A percentile compares a stretch with the other conserved stretches of the same genome.
phyloP scores from a whole-genome alignment of 2,329 filamentous ascomycete species.

The Neofusicoccum umdonicola region DNA sequence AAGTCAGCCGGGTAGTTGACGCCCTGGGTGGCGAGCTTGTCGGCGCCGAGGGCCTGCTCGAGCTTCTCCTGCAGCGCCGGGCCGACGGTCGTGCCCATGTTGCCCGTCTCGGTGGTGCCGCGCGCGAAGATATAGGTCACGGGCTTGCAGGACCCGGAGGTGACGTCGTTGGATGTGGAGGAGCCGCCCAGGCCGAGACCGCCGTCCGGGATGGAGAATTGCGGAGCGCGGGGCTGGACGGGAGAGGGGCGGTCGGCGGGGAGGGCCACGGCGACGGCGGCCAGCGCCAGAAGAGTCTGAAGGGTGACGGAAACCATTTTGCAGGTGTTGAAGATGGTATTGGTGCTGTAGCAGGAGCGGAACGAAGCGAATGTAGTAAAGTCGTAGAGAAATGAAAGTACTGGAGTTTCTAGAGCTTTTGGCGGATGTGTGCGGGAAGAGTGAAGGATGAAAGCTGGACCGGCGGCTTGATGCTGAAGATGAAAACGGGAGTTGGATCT shows the following conservation, averaged over 20 bases:
- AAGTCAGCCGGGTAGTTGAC: constrained; percentile 46
- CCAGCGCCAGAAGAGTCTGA: neutral
- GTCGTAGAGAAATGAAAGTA: neutral
- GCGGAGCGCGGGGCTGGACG: neutral
- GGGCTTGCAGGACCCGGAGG: constrained; percentile 36
- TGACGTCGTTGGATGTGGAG: constrained; percentile 29
- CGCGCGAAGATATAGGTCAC: constrained; percentile 57
- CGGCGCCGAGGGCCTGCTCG: constrained; percentile 40
- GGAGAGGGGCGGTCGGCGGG: neutral
- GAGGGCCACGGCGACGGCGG: neutral
- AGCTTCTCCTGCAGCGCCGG: constrained; percentile 53
- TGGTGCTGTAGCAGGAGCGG: neutral
- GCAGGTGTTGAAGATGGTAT: neutral
- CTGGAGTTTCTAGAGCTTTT: neutral
- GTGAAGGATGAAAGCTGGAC: neutral
- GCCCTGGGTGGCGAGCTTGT: constrained; percentile 51
- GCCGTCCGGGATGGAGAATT: constrained; percentile 2
- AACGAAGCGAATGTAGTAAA: neutral
- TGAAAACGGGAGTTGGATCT: neutral
- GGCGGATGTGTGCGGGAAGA: neutral
- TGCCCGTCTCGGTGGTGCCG: constrained; percentile 54
- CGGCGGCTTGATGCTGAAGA: neutral
- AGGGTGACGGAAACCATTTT: neutral
- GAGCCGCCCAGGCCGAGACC: constrained; percentile 5
- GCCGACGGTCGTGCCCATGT: constrained; percentile 51